Conservation (phyloP, 2,329 filamentous ascomycete genomes). For the Ramichloridium luteum region DNA sequence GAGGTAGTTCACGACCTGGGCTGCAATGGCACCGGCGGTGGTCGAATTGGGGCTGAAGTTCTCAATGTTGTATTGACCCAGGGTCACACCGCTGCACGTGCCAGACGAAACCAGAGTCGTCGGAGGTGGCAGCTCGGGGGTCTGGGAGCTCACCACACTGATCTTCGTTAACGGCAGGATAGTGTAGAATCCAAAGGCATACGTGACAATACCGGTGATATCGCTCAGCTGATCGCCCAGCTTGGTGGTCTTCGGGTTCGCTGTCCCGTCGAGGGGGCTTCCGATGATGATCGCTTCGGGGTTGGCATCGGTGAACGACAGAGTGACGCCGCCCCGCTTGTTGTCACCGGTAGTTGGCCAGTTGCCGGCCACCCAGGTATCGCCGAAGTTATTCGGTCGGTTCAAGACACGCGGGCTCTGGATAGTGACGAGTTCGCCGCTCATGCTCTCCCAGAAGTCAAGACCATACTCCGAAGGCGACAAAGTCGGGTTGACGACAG, state of each 20-base stretch:
- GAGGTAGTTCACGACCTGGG: constrained; percentile 53
- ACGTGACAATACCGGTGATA: constrained; percentile 55
- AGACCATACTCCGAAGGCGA: constrained; percentile 51
- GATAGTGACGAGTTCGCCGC: constrained; percentile 55
- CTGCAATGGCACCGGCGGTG: constrained; percentile 47
- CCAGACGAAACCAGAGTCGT: constrained; percentile 43
- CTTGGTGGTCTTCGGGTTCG: constrained; percentile 47
- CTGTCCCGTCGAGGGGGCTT: constrained; percentile 50
- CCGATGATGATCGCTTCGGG: constrained; percentile 58
- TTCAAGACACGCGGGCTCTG: constrained; percentile 44
- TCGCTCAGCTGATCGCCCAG: constrained; percentile 54
- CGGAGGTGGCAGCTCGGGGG: constrained; percentile 37
- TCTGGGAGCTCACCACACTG: constrained; percentile 33
- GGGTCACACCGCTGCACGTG: constrained; percentile 48
- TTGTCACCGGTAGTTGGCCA: constrained; percentile 54
- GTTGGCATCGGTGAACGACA: constrained; percentile 52
- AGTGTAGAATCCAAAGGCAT: constrained; percentile 56
- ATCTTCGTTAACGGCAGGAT: constrained; percentile 52
- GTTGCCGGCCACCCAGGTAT: constrained; percentile 56
- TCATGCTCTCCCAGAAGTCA: constrained; percentile 62
- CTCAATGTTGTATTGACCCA: constrained; percentile 59
- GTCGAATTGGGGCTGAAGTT: constrained; percentile 48
- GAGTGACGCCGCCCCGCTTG: constrained; percentile 50
- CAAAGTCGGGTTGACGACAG: constrained; percentile 47
- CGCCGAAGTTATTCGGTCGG: constrained; percentile 52